Percentiles rank a stretch among this genome's conserved stretches.
Evolutionary conservation across 768 basidiomycete species (phyloP).

Genomic region (Russula earlei): DNA sequence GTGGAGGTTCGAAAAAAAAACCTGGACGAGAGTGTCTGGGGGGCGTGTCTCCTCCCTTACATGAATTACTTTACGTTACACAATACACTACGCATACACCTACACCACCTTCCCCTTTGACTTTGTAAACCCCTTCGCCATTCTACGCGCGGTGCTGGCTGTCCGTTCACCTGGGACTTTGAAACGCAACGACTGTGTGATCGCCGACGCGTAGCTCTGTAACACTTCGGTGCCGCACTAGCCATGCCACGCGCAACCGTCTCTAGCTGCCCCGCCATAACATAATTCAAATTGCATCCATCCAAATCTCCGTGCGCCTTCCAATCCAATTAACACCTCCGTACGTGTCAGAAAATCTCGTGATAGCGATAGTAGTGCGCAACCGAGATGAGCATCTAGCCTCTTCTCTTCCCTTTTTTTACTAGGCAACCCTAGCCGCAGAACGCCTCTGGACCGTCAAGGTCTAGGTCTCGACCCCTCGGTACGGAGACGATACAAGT

Average conservation of each 20-base stretch:
- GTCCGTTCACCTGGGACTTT: no score
- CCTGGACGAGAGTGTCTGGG: constrained; percentile 3
- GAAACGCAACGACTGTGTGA: background rate
- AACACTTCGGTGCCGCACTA: background rate
- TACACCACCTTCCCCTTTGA: no score
- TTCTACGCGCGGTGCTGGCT: no score
- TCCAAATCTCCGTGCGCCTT: constrained; percentile 10
- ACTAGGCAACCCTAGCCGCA: no score
- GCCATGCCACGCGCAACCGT: background rate
- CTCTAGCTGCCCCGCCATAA: background rate
- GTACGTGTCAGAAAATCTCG: background rate
- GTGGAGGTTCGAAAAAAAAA: background rate
- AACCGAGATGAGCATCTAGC: background rate
- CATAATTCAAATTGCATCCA: background rate
- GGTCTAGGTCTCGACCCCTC: no score
- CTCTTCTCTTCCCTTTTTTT: background rate
- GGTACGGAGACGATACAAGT: no score
- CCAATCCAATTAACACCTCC: background rate
- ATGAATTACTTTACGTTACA: no score
- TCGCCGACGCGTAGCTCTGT: background rate
- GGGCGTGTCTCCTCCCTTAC: background rate
- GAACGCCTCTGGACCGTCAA: no score
- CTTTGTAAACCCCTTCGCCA: no score
- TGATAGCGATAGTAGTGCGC: background rate
- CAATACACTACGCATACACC: no score